A percentile compares a stretch with the other conserved stretches of the same genome.
phyloP scores from a whole-genome alignment of 176 grass and related monocot species.

The Areca catechu region DNA sequence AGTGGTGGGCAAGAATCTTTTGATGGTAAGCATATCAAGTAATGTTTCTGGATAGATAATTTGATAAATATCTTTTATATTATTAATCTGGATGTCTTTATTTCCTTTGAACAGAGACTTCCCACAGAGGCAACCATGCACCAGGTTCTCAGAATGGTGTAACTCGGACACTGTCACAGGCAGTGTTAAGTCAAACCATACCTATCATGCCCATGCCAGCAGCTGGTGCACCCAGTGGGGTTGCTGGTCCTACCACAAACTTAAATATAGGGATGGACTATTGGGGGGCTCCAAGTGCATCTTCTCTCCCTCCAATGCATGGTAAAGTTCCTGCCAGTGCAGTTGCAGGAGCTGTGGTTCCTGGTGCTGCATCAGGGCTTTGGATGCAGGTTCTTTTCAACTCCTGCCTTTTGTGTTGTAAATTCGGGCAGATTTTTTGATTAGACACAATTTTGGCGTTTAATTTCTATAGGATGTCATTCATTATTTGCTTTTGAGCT shows the following conservation, averaged over 20 bases:
- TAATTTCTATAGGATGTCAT: too few relatives aligned
- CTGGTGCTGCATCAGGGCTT: slow-evolving; percentile 24
- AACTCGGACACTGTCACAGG: slow-evolving; percentile 32
- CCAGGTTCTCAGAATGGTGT: slow-evolving; percentile 45
- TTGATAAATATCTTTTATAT: slow-evolving; percentile 3
- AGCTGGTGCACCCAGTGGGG: slow-evolving; percentile 37
- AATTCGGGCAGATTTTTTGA: neutral
- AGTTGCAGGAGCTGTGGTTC: slow-evolving; percentile 23
- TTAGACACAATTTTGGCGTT: too few relatives aligned
- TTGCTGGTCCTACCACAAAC: slow-evolving; percentile 59
- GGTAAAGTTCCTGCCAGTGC: slow-evolving; percentile 32
- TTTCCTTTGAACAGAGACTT: slow-evolving; percentile 25
- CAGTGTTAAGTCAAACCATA: slow-evolving; percentile 47
- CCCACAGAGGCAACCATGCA: slow-evolving; percentile 23
- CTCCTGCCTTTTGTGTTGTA: neutral
- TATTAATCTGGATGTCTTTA: slow-evolving; percentile 11
- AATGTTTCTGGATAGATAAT: slow-evolving; percentile 4
- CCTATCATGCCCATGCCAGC: slow-evolving; percentile 44
- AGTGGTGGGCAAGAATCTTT: slow-evolving; percentile 41
- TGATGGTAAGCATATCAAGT: slow-evolving; percentile 32
- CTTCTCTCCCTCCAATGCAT: slow-evolving; percentile 34
- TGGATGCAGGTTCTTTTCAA: slow-evolving; percentile 32
- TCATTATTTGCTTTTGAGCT: too few relatives aligned
- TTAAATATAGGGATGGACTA: slow-evolving; percentile 84
- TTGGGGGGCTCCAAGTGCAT: slow-evolving; percentile 54